Conservation (phyloP, 1,139 yeast species). For the Kluyveromyces sp. region DNA sequence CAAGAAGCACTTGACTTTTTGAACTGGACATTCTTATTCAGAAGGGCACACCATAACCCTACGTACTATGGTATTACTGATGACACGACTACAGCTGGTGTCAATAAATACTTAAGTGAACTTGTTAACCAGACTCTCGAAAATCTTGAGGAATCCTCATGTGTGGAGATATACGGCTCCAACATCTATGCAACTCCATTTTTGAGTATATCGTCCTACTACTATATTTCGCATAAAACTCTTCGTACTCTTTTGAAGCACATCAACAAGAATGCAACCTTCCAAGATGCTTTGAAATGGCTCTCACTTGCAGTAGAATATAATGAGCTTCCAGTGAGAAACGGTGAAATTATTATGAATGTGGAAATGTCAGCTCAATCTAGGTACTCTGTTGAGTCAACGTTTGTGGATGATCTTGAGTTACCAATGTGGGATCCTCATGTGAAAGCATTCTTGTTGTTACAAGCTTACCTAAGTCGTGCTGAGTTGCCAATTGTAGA, state of each 20-base stretch:
- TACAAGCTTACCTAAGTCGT: conserved; percentile 83
- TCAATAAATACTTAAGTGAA: conserved; percentile 60
- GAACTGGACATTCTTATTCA: conserved; percentile 89
- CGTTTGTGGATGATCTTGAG: conserved; percentile 35
- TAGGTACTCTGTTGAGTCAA: conserved; percentile 56
- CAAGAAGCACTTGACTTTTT: conserved; percentile 91
- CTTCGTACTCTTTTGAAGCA: conserved; percentile 58
- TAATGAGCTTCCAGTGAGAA: conserved; percentile 88
- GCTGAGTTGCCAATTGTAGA: conserved; percentile 90
- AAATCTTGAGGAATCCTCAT: conserved; percentile 63
- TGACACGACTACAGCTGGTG: conserved; percentile 57
- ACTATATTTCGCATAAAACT: conserved; percentile 88
- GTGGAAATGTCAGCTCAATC: conserved; percentile 79
- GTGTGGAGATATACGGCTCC: conserved; percentile 48
- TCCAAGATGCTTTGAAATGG: conserved; percentile 64
- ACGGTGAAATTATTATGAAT: conserved; percentile 89
- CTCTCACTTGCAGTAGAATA: conserved; percentile 80
- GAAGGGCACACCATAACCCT: conserved; percentile 93
- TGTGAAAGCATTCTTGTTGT: conserved; percentile 74
- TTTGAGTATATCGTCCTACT: conserved; percentile 79
- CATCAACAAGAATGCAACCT: conserved; percentile 43
- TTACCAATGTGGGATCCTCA: conserved; percentile 93
- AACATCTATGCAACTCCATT: conserved; percentile 65
- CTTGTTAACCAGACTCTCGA: conserved; percentile 66
- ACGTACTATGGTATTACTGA: conserved; percentile 80